Evolutionary conservation across 2,329 filamentous ascomycete species (phyloP).

Genomic region (Botrytis paeoniae): DNA sequence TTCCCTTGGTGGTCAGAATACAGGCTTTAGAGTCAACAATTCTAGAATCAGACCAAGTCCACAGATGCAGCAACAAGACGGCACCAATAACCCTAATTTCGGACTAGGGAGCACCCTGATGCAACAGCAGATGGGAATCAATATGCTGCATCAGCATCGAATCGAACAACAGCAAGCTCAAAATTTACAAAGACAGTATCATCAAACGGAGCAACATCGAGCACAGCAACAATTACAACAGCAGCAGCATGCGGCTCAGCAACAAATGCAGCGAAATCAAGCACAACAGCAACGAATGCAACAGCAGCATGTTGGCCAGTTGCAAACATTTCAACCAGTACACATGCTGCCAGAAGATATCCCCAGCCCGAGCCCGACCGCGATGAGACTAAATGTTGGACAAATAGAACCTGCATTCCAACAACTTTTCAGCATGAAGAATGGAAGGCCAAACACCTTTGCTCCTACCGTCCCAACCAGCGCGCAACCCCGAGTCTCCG

Average conservation of each 20-base stretch:
- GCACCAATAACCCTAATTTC: background rate
- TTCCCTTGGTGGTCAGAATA: background rate
- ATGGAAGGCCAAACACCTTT: background rate
- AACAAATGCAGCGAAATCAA: background rate
- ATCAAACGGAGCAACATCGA: background rate
- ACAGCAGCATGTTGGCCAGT: background rate
- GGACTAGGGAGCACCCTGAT: background rate
- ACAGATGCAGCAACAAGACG: background rate
- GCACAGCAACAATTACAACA: background rate
- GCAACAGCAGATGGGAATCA: background rate
- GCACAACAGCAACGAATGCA: background rate
- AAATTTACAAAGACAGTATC: background rate
- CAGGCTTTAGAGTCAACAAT: background rate
- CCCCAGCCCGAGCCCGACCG: background rate
- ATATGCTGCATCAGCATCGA: background rate
- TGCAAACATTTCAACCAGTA: background rate
- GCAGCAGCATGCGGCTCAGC: background rate
- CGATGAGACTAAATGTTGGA: background rate
- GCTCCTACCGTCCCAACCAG: slow-evolving; percentile 52
- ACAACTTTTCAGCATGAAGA: background rate
- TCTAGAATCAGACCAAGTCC: background rate
- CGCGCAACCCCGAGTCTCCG: slow-evolving; percentile 83
- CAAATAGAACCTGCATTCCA: background rate
- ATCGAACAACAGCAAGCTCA: background rate
- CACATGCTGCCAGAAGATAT: background rate